These are phyloP conservation scores for Diddensiella santjacobensis DNA, from an alignment of 805 yeast genomes.

Conservation along the genomic window DNA sequence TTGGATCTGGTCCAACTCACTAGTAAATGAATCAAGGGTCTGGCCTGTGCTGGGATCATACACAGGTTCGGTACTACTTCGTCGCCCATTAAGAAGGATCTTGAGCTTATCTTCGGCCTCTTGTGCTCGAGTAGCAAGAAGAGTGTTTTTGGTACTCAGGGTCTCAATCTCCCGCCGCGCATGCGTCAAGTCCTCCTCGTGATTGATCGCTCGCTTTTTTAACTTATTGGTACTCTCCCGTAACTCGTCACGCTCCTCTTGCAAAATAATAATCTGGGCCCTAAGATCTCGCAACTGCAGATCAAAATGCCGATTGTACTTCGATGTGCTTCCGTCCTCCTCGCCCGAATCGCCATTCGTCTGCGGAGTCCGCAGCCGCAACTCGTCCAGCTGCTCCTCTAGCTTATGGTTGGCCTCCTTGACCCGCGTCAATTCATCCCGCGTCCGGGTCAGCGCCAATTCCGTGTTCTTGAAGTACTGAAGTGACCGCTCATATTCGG, in stretches of 20 bases:
- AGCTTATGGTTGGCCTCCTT: conserved; percentile 54
- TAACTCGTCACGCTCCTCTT: conserved; percentile 79
- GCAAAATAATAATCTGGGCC: conserved; percentile 75
- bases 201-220: conserved; percentile 32
- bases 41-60: conserved; percentile 20
- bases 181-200: conserved; percentile 22
- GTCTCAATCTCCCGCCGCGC: conserved; percentile 14
- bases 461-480: conserved; percentile 71
- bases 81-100: conserved; percentile 8
- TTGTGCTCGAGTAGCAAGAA: conserved; percentile 5
- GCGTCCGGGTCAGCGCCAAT: conserved; percentile 68
- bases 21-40: conserved; percentile 15
- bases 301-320: conserved; percentile 51
- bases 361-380: conserved; percentile 50
- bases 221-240: conserved; percentile 28
- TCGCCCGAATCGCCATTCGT: conserved; percentile 27
- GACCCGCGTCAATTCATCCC: conserved; percentile 62
- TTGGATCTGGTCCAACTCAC: conserved; percentile 20
- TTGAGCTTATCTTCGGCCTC: conserved; percentile 15
- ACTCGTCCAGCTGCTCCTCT: conserved; percentile 63
- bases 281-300: conserved; percentile 76
- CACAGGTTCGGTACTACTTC: conserved; percentile 15
- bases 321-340: conserved; percentile 18
- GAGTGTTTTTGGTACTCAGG: conserved; percentile 12
- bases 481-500: conserved; percentile 66